Evolutionary conservation across 371 early-diverging fungal species (phyloP).

Genomic region (Dinochytrium kinnereticum): DNA sequence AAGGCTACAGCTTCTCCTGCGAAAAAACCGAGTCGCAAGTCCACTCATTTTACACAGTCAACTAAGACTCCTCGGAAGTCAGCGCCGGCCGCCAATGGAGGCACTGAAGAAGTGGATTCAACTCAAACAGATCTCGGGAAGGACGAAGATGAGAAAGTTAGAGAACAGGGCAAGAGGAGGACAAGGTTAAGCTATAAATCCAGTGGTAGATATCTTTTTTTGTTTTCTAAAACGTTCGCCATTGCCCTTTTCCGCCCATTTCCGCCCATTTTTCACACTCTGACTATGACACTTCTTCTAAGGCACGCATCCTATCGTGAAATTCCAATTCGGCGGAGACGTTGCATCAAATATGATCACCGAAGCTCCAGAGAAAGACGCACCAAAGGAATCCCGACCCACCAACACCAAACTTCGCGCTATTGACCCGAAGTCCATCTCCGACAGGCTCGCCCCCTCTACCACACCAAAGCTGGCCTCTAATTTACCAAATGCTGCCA

Average conservation of each 20-base stretch:
- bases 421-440: too few relatives aligned
- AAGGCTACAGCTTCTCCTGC: not conserved
- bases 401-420: too few relatives aligned
- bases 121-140: not conserved
- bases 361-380: not conserved
- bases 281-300: not conserved
- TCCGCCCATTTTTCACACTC: not conserved
- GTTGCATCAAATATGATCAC: not conserved
- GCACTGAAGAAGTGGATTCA: too few relatives aligned
- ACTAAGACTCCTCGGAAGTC: too few relatives aligned
- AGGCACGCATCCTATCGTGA: not conserved
- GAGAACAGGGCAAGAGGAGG: not conserved
- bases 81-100: too few relatives aligned
- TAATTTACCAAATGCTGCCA: too few relatives aligned
- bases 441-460: too few relatives aligned
- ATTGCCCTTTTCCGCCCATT: not conserved
- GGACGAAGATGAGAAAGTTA: not conserved
- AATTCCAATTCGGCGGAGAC: conserved; percentile 1
- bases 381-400: too few relatives aligned
- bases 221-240: not conserved
- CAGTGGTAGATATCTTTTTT: not conserved
- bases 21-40: not conserved
- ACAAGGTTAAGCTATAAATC: not conserved
- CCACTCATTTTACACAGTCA: too few relatives aligned
- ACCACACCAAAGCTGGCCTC: too few relatives aligned